Evolutionary conservation across 352 stramenopile genomes (phyloP).

Genomic region (Phytophthora syringae): DNA sequence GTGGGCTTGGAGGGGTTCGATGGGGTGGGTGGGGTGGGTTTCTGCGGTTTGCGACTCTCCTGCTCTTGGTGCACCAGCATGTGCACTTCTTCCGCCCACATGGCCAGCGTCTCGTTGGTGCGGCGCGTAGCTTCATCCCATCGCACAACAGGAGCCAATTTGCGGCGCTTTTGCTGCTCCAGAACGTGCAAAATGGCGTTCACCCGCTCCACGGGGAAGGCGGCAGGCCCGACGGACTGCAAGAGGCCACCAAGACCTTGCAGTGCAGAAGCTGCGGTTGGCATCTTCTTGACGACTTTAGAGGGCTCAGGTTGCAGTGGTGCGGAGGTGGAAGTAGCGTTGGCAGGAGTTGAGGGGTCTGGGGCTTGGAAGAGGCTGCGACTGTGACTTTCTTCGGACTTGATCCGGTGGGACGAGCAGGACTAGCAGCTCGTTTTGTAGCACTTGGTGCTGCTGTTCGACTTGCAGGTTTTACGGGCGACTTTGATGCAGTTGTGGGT

Average conservation of each 20-base stretch:
- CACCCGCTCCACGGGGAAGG: conserved; percentile 55
- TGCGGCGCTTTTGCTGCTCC: conserved; percentile 40
- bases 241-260: conserved; percentile 48
- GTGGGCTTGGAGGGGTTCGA: conserved; percentile 16
- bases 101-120: conserved; percentile 62
- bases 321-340: conserved; percentile 1
- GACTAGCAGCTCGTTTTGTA: conserved; percentile 20
- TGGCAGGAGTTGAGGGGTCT: conserved; percentile 2
- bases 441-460: neutral
- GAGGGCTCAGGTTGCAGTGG: conserved; percentile 9
- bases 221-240: conserved; percentile 36
- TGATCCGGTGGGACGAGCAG: conserved; percentile 3
- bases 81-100: conserved; percentile 70
- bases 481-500: conserved; percentile 9
- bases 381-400: conserved; percentile 13
- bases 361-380: conserved; percentile 10
- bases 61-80: conserved; percentile 61
- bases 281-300: conserved; percentile 28
- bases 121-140: conserved; percentile 61
- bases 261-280: conserved; percentile 30
- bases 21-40: conserved; percentile 4
- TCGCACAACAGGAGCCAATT: conserved; percentile 41
- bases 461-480: conserved; percentile 20
- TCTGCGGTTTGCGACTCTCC: conserved; percentile 67
- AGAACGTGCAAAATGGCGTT: conserved; percentile 50